These are phyloP conservation scores for Choanephora cucurbitarum DNA, from an alignment of 371 early-diverging fungal genomes.

Conservation along the genomic window DNA sequence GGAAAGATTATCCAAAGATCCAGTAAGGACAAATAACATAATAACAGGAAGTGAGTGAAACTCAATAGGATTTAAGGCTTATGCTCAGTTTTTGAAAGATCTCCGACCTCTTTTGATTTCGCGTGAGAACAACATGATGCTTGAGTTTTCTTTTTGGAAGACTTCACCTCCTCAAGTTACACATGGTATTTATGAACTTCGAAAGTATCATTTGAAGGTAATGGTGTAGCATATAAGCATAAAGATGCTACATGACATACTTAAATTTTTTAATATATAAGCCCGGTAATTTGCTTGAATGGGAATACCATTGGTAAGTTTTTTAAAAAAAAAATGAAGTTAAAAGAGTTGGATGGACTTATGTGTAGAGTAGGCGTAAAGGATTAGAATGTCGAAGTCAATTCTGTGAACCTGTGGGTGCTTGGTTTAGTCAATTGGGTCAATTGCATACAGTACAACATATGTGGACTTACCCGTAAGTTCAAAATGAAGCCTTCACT, in stretches of 20 bases:
- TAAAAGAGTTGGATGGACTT: not conserved
- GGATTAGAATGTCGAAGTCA: constrained; percentile 87
- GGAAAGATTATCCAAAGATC: constrained; percentile 55
- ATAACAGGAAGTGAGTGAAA: too few species aligned
- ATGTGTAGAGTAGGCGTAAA: constrained; percentile 47
- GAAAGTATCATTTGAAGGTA: constrained; percentile 83
- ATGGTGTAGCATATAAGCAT: too few species aligned
- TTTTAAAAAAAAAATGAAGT: not conserved
- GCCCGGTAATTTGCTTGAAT: constrained; percentile 90
- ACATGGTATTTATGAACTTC: constrained; percentile 88
- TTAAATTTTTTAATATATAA: constrained; percentile 34
- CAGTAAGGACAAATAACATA: too few species aligned
- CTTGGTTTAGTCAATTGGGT: constrained; percentile 95
- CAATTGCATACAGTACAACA: constrained; percentile 89
- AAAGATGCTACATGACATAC: too few species aligned
- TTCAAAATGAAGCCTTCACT: too few species aligned
- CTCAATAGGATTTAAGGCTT: constrained; percentile 14
- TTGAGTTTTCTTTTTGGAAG: constrained; percentile 93
- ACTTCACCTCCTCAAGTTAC: constrained; percentile 73
- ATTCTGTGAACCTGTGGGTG: constrained; percentile 90
- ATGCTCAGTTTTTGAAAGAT: constrained; percentile 58
- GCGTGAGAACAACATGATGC: constrained; percentile 83
- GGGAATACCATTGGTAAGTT: constrained; percentile 83
- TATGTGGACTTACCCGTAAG: constrained; percentile 89
- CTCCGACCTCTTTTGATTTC: constrained; percentile 70